Conservation (phyloP, 2,329 filamentous ascomycete species). For the Celoporthe dispersa region DNA sequence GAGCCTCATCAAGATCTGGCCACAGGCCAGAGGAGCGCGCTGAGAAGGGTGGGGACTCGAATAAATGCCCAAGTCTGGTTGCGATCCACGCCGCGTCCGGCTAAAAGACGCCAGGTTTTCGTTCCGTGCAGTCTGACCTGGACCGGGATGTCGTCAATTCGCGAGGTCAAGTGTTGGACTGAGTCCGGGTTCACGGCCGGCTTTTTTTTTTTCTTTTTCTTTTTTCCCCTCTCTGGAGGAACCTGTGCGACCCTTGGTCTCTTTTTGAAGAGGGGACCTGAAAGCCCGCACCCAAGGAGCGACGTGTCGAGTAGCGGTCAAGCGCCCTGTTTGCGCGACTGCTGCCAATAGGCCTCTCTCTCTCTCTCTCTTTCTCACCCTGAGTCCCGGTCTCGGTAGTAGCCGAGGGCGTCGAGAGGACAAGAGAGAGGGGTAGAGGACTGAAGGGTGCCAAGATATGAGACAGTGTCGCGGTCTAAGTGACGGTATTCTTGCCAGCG, state of each 20-base stretch:
- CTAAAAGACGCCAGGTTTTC: slow-evolving; percentile 9
- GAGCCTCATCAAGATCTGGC: slow-evolving; percentile 17
- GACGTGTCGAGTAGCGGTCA: slow-evolving; percentile 15
- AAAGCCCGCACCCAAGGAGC: not conserved
- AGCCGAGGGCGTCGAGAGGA: slow-evolving; percentile 15
- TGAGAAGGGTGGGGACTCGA: slow-evolving; percentile 21
- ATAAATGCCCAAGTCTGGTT: slow-evolving; percentile 16
- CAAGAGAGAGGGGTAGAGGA: slow-evolving; percentile 8
- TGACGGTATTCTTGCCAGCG: slow-evolving; percentile 5
- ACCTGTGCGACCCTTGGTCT: not conserved
- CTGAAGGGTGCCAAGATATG: slow-evolving; percentile 13
- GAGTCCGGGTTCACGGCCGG: not conserved
- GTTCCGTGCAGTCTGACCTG: slow-evolving; percentile 14
- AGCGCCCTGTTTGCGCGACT: not conserved
- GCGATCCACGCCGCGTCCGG: slow-evolving; percentile 12
- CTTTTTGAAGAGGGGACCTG: not conserved
- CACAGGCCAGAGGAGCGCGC: slow-evolving; percentile 15
- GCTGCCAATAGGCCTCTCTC: not conserved
- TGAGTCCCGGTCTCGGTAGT: slow-evolving; percentile 14
- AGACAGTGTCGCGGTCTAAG: slow-evolving; percentile 18
- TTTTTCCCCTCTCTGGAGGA: not conserved
- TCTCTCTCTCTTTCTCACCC: too few relatives aligned
- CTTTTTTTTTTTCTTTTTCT: not conserved
- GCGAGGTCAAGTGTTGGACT: not conserved
- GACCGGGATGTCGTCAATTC: not conserved